These are phyloP conservation scores for Salix caprea DNA, from an alignment of 345 rosid genomes.

Conservation along the genomic window DNA sequence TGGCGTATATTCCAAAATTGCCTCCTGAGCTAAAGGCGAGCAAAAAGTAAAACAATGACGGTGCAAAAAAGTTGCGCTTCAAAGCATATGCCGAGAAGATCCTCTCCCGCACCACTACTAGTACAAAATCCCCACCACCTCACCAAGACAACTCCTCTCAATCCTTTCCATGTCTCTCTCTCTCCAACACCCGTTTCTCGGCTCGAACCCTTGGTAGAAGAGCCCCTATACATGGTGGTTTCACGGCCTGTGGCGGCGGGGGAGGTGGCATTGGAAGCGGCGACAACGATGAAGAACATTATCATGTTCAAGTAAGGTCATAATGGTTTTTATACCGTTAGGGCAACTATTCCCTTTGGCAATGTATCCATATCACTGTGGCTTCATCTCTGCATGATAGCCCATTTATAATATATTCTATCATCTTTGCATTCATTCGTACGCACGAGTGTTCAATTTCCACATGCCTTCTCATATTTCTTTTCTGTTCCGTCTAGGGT, in stretches of 20 bases:
- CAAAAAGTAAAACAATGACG: constrained; percentile 10
- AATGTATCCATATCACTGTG: background rate
- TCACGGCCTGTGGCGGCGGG: background rate
- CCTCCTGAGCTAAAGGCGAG: background rate
- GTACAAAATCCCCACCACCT: constrained; percentile 1
- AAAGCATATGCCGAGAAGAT: constrained; percentile 45
- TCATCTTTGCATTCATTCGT: background rate
- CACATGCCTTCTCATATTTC: background rate
- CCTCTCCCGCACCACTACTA: constrained; percentile 16
- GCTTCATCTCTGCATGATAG: background rate
- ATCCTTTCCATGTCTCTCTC: background rate
- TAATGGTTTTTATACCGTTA: constrained; percentile 23
- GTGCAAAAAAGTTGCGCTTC: constrained; percentile 1
- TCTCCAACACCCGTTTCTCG: background rate
- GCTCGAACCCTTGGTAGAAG: background rate
- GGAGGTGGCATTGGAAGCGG: background rate
- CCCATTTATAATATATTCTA: background rate
- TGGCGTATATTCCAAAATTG: constrained; percentile 30
- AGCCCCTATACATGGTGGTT: background rate
- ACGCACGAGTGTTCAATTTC: background rate
- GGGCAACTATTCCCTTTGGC: constrained; percentile 52
- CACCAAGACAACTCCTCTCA: background rate
- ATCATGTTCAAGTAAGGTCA: constrained; percentile 11
- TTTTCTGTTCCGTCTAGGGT: background rate
- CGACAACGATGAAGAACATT: background rate